Conservation (phyloP, 2,329 filamentous ascomycete species). For the Ophiostoma triangulosporum region DNA sequence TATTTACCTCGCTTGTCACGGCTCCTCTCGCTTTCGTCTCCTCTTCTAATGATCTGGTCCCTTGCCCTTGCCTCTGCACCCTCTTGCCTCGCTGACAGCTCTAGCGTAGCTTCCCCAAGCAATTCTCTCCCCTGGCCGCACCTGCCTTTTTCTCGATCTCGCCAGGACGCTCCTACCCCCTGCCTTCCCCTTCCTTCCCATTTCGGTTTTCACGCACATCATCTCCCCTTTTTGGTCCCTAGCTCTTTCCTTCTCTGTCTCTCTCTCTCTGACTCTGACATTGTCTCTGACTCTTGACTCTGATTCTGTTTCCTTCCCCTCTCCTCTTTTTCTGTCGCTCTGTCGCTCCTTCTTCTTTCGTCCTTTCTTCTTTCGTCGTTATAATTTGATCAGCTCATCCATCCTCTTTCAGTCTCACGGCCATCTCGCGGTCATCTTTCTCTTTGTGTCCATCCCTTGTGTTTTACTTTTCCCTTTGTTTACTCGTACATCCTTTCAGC, state of each 20-base stretch:
- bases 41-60: background rate
- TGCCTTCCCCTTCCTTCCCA: slow-evolving; percentile 2
- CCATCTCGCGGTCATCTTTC: background rate
- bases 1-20: no score
- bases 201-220: slow-evolving; percentile 2
- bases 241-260: background rate
- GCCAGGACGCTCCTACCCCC: background rate
- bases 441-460: background rate
- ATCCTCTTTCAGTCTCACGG: background rate
- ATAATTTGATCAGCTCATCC: background rate
- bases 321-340: background rate
- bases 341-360: background rate
- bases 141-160: slow-evolving; percentile 7
- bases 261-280: background rate
- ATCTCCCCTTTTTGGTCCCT: slow-evolving; percentile 2
- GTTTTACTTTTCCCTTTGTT: background rate
- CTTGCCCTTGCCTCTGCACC: background rate
- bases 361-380: background rate
- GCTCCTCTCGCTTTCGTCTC: no score
- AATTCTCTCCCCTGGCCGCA: slow-evolving; percentile 5
- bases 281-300: background rate
- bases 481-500: background rate
- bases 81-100: background rate
- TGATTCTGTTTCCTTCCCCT: background rate
- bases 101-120: no score